phyloP scores from a whole-genome alignment of 2,329 filamentous ascomycete genomes.

The Cytospora schulzeri region DNA sequence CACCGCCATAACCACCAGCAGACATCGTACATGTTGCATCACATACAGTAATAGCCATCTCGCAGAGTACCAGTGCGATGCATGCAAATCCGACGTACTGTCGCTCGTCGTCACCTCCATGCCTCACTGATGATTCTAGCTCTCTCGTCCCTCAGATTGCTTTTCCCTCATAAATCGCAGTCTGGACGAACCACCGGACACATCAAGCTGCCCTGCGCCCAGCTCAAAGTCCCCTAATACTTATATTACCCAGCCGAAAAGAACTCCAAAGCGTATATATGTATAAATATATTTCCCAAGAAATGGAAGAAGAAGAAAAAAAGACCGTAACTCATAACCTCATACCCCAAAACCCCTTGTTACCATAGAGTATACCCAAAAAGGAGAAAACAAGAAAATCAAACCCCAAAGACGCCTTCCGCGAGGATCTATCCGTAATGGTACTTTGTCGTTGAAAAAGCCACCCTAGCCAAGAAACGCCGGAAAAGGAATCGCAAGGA shows the following conservation, averaged over 20 bases:
- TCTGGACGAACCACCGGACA: neutral
- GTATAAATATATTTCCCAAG: neutral
- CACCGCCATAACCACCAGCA: neutral
- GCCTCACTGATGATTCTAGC: neutral
- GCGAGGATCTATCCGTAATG: slow-evolving; percentile 25
- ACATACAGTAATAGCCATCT: neutral
- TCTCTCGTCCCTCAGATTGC: neutral
- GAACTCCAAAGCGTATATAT: slow-evolving; percentile 4
- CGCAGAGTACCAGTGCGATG: neutral
- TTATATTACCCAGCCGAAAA: slow-evolving; percentile 2
- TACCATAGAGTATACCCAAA: neutral
- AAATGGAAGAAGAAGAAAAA: no score
- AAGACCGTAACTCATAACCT: slow-evolving; percentile 14
- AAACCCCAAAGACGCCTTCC: slow-evolving; percentile 17
- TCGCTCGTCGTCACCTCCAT: neutral
- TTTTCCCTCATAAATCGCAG: neutral
- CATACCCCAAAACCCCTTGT: neutral
- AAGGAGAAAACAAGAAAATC: neutral
- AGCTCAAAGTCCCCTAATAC: neutral
- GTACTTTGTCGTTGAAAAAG: slow-evolving; percentile 6
- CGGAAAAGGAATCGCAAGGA: slow-evolving; percentile 5
- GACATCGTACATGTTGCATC: neutral
- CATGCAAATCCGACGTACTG: neutral
- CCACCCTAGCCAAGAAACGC: slow-evolving; percentile 9
- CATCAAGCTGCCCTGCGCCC: neutral